Evolutionary conservation across 352 stramenopile genomes (phyloP), one percentile per base, ranked within the genome.

Genomic region (Pythium guiyangense): DNA sequence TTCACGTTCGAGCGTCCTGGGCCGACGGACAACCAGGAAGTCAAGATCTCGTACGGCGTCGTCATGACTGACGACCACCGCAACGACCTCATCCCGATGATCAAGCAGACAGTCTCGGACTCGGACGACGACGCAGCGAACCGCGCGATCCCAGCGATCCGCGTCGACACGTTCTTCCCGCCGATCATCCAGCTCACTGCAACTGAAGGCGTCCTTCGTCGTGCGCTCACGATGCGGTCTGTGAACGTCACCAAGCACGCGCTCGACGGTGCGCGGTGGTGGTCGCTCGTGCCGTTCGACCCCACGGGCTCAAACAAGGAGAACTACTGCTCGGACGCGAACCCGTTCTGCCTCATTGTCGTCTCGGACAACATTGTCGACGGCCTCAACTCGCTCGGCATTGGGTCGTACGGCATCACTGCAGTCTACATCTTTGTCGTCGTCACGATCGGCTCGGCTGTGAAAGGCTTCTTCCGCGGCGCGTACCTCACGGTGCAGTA

Each of bases 381-480:
- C 62, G 86, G 84, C 17, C 67, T 96, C 18, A 88, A 71, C 8
- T 79, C 84, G 4, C 69, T 93, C 26, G 86, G 83, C 2, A 86
- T 95, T 39, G 86, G 79, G 47, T 90, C 81, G 46, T 96, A 96
- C 44, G 86, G 86, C 25, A 74, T 94, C 63, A 92, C 83, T 3
- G 86, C 86, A 0, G 79, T 91, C 39, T 96, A 96, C 64, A 64
- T 94, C 51, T 96, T 96, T 52, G 86, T 96, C 18, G 69, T 96
- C 25, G 81, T 96, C 31, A 96, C 86, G 1, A 87, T 96, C 45
- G 86, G 86, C n/a, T 87, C 66, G 25, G 78, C 81, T 2, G 84
- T 96, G 26, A 93, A 93, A 60, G 67, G 73, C 11, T 90, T 91
- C 54, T 90, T 96, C 66, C 86, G 86, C 11, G 84, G 84, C 9